phyloP scores from a whole-genome alignment of 805 yeast genomes.

The Lachancea quebecensis region DNA sequence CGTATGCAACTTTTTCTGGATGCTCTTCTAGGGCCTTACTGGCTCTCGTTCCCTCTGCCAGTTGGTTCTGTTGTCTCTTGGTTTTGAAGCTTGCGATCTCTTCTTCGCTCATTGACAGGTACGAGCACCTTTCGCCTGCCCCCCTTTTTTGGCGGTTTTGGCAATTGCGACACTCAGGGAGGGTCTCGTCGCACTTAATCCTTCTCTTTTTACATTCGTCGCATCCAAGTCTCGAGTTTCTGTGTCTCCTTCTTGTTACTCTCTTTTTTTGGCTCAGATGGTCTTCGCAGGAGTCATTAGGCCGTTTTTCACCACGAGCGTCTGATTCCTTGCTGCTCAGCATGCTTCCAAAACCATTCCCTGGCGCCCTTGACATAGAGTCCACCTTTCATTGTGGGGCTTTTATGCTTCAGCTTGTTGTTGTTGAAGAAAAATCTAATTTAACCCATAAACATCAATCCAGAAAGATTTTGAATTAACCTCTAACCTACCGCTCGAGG shows the following conservation, averaged over 20 bases:
- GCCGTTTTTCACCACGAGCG: no score
- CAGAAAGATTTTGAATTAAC: no score
- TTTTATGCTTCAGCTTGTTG: no score
- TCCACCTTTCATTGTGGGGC: no score
- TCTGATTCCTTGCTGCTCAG: no score
- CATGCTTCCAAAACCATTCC: no score
- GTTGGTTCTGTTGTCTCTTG: conserved; percentile 1
- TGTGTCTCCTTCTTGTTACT: conserved; percentile 53
- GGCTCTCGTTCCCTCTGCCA: not conserved
- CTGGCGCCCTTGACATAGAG: no score
- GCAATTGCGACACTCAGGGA: conserved; percentile 63
- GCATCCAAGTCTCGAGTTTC: conserved; percentile 70
- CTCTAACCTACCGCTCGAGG: no score
- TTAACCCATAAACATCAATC: no score
- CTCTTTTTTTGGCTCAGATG: not conserved
- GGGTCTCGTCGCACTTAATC: conserved; percentile 71
- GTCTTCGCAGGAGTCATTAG: no score
- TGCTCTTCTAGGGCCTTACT: not conserved
- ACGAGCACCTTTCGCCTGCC: conserved; percentile 5
- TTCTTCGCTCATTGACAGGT: not conserved
- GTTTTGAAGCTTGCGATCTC: conserved; percentile 2
- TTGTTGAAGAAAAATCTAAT: no score
- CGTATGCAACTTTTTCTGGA: not conserved
- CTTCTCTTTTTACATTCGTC: conserved; percentile 66
- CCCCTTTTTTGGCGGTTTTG: not conserved